Conservation (phyloP, 2,329 filamentous ascomycete species). For the Ambrosiella beaveri region DNA sequence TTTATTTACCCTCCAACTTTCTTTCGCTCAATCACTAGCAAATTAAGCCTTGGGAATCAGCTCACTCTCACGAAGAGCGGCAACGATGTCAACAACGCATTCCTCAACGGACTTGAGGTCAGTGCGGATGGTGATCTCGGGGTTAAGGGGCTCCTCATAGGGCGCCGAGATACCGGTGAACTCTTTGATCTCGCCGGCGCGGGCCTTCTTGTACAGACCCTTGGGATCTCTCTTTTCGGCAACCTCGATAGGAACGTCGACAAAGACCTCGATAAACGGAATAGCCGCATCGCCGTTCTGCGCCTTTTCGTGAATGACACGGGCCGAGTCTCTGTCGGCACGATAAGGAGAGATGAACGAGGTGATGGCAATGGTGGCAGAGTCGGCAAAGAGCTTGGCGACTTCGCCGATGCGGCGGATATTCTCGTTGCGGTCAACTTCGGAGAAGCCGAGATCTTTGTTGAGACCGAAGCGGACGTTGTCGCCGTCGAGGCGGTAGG, state of each 20-base stretch:
- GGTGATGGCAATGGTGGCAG: constrained; percentile 71
- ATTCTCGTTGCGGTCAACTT: constrained; percentile 90
- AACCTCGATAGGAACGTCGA: constrained; percentile 80
- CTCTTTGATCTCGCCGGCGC: constrained; percentile 85
- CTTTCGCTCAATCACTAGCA: background rate
- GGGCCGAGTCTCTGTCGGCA: constrained; percentile 67
- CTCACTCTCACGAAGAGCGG: constrained; percentile 57
- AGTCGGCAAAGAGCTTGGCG: constrained; percentile 90
- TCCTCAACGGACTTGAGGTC: constrained; percentile 74
- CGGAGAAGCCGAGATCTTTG: constrained; percentile 90
- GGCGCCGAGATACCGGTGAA: constrained; percentile 93
- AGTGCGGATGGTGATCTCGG: constrained; percentile 77
- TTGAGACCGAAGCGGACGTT: constrained; percentile 97
- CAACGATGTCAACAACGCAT: constrained; percentile 67
- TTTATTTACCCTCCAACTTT: background rate
- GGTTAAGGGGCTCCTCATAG: constrained; percentile 73
- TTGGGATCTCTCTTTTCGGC: constrained; percentile 94
- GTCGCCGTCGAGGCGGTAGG: constrained; percentile 93
- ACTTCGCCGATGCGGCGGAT: constrained; percentile 94
- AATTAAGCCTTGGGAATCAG: constrained; percentile 12
- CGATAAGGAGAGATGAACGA: constrained; percentile 95
- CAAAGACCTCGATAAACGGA: constrained; percentile 83
- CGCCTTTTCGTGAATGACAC: constrained; percentile 55
- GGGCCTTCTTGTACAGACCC: constrained; percentile 93
- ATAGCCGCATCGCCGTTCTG: constrained; percentile 43